Percentiles rank a stretch among this genome's conserved stretches.
These are phyloP conservation scores for Pythium sukuiense DNA, from an alignment of 352 stramenopile species.

Conservation along the genomic window DNA sequence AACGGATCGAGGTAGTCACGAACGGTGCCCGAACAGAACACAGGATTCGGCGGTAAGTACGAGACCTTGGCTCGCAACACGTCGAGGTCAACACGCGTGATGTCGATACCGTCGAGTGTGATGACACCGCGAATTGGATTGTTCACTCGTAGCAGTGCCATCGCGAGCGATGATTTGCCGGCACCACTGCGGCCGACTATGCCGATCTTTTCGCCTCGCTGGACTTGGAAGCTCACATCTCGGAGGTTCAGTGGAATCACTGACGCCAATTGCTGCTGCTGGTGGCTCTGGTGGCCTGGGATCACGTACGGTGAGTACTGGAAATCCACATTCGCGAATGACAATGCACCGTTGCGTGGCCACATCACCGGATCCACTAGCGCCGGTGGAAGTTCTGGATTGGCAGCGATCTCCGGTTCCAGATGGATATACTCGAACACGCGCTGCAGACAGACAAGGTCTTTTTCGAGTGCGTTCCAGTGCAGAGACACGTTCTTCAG, in stretches of 20 bases:
- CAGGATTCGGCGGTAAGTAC: slow-evolving; percentile 61
- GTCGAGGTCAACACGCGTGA: slow-evolving; percentile 34
- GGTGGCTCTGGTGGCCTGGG: slow-evolving; percentile 12
- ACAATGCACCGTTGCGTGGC: slow-evolving; percentile 24
- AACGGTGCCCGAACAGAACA: slow-evolving; percentile 88
- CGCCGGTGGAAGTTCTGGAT: slow-evolving; percentile 25
- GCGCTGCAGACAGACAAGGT: slow-evolving; percentile 30
- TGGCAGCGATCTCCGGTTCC: slow-evolving; percentile 24
- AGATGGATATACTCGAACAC: slow-evolving; percentile 35
- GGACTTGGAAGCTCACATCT: slow-evolving; percentile 47
- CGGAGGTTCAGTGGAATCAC: slow-evolving; percentile 19
- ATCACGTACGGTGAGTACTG: slow-evolving; percentile 25
- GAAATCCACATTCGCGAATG: slow-evolving; percentile 28
- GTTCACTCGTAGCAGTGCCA: slow-evolving; percentile 85
- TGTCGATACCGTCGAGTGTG: slow-evolving; percentile 40
- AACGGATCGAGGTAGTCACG: slow-evolving; percentile 90
- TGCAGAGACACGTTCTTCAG: slow-evolving; percentile 26
- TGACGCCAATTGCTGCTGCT: background rate
- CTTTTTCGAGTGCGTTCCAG: slow-evolving; percentile 29
- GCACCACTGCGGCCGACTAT: slow-evolving; percentile 86
- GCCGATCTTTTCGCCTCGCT: slow-evolving; percentile 51
- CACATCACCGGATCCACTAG: slow-evolving; percentile 22
- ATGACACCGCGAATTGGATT: slow-evolving; percentile 49
- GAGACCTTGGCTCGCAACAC: slow-evolving; percentile 35
- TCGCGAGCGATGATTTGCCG: slow-evolving; percentile 81